These are phyloP conservation scores for Ophiostoma montium DNA, from an alignment of 2,329 filamentous ascomycete genomes.

Conservation along the genomic window DNA sequence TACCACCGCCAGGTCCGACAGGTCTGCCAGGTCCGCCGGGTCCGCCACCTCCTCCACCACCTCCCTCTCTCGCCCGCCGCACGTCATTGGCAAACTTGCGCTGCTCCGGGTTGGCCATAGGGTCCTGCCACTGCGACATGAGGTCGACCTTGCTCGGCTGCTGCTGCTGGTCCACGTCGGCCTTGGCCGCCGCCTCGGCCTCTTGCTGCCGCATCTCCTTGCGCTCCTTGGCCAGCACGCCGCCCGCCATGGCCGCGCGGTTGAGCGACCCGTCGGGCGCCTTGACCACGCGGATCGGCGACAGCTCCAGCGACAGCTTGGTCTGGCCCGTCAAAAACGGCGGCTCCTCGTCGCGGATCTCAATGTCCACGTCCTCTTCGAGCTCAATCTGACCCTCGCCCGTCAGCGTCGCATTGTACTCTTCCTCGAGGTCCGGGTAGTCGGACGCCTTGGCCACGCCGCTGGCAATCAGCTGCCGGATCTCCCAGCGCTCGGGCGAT, in stretches of 20 bases:
- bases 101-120: slow-evolving; percentile 77
- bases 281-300: slow-evolving; percentile 91
- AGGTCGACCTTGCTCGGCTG: slow-evolving; percentile 84
- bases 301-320: slow-evolving; percentile 87
- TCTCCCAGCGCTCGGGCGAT: slow-evolving; percentile 94
- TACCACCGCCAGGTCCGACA: slow-evolving; percentile 18
- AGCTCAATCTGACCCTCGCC: slow-evolving; percentile 82
- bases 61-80: slow-evolving; percentile 30
- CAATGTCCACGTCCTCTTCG: slow-evolving; percentile 94
- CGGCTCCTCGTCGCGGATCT: slow-evolving; percentile 89
- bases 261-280: slow-evolving; percentile 98
- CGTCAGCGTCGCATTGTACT: slow-evolving; percentile 75
- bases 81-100: slow-evolving; percentile 82
- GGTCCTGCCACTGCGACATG: slow-evolving; percentile 87
- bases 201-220: slow-evolving; percentile 83
- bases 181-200: slow-evolving; percentile 63
- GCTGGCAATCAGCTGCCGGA: slow-evolving; percentile 88
- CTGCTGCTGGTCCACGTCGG: slow-evolving; percentile 61
- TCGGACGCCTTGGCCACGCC: slow-evolving; percentile 86
- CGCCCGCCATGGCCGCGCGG: slow-evolving; percentile 86
- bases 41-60: neutral
- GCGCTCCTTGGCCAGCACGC: slow-evolving; percentile 74
- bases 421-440: slow-evolving; percentile 87
- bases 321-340: slow-evolving; percentile 93
- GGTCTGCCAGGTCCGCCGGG: neutral